These are phyloP conservation scores for Leccinum ochraceum DNA, from an alignment of 768 basidiomycete species.

Conservation along the genomic window DNA sequence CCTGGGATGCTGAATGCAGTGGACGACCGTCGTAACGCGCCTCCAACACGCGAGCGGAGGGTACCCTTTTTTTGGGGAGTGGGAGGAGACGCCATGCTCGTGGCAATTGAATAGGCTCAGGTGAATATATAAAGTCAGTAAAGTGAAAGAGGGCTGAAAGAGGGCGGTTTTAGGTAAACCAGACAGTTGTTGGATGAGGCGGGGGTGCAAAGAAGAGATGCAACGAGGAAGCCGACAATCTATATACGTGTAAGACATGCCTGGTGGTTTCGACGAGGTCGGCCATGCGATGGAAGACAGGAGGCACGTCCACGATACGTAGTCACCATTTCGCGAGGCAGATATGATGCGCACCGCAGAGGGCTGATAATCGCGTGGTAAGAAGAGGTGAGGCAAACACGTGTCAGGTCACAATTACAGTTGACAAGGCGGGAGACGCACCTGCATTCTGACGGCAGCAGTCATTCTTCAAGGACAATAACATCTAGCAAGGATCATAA, in stretches of 20 bases:
- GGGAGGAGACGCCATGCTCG: constrained; percentile 30
- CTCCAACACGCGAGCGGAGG: constrained; percentile 61
- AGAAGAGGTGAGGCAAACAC: constrained; percentile 31
- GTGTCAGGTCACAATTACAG: constrained; percentile 22
- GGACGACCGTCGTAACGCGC: constrained; percentile 61
- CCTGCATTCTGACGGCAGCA: constrained; percentile 9
- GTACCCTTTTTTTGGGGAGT: constrained; percentile 40
- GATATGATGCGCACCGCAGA: constrained; percentile 34
- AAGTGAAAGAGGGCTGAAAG: constrained; percentile 4
- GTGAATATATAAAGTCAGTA: constrained; percentile 13
- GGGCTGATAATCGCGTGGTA: constrained; percentile 39
- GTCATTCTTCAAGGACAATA: constrained; percentile 3
- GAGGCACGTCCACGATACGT: constrained; percentile 19
- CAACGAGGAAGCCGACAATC: constrained; percentile 23
- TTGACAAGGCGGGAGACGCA: constrained; percentile 14
- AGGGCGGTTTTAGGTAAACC: constrained; percentile 13
- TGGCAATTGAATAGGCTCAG: constrained; percentile 13
- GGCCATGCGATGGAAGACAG: constrained; percentile 32
- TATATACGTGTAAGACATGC: constrained; percentile 33
- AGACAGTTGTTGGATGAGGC: constrained; percentile 13
- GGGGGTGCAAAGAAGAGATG: constrained; percentile 23
- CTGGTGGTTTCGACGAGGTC: constrained; percentile 39
- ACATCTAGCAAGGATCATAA: constrained; percentile 16
- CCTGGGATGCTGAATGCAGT: constrained; percentile 47
- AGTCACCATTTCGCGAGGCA: constrained; percentile 22